These are phyloP conservation scores for Amanita fuliginea DNA, from an alignment of 768 basidiomycete genomes.

Conservation along the genomic window DNA sequence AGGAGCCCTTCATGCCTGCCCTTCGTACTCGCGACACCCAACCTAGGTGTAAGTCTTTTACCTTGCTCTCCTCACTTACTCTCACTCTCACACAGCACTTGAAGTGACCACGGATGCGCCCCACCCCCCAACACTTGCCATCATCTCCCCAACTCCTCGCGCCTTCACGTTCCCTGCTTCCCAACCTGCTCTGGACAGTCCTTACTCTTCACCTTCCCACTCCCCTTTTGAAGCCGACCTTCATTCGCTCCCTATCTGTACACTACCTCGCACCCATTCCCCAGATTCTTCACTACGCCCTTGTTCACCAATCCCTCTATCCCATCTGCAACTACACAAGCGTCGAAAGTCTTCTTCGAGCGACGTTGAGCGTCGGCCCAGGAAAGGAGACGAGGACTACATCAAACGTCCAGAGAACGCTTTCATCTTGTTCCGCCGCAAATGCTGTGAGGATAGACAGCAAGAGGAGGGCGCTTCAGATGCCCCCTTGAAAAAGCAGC, in stretches of 20 bases:
- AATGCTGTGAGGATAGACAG: constrained; percentile 66
- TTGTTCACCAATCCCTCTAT: constrained; percentile 25
- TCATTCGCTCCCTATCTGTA: constrained; percentile 34
- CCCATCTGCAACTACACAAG: constrained; percentile 21
- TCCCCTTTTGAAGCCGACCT: constrained; percentile 72
- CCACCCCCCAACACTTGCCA: constrained; percentile 40
- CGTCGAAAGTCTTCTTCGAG: constrained; percentile 42
- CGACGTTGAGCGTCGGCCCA: constrained; percentile 46
- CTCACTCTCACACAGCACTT: constrained; percentile 47
- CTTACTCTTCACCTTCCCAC: constrained; percentile 52
- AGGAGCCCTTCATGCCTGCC: constrained; percentile 56
- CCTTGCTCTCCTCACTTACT: not conserved
- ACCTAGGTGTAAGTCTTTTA: constrained; percentile 28
- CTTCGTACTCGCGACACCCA: constrained; percentile 71
- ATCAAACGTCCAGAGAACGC: constrained; percentile 80
- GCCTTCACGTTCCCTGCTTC: constrained; percentile 55
- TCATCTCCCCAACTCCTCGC: constrained; percentile 63
- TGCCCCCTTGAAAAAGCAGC: constrained; percentile 55
- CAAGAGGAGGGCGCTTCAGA: constrained; percentile 34
- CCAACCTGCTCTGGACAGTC: constrained; percentile 48
- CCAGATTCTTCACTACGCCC: constrained; percentile 31
- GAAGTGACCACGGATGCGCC: constrained; percentile 63
- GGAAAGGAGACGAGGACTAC: constrained; percentile 73
- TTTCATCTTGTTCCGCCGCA: constrained; percentile 75
- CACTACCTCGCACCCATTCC: constrained; percentile 25